Percentiles rank a stretch among this genome's conserved stretches.
Conservation (phyloP, 306 rosid species). For the Purshia tridentata region DNA sequence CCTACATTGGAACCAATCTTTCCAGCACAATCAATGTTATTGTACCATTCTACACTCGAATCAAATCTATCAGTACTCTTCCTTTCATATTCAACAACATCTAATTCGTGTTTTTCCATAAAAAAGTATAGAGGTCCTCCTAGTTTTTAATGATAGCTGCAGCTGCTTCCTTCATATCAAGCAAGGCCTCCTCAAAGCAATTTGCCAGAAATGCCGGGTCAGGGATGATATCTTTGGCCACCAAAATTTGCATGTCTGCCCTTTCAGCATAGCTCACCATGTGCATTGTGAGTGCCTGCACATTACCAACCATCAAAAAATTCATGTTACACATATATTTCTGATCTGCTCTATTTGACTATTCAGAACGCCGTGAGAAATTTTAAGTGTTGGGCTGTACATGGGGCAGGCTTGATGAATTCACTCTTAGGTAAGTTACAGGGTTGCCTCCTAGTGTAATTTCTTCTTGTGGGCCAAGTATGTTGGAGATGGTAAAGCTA, state of each 20-base stretch:
- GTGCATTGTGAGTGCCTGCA: conserved; percentile 76
- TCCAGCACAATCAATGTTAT: neutral
- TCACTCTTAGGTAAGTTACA: conserved; percentile 62
- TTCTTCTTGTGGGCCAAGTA: conserved; percentile 83
- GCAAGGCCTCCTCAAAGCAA: conserved; percentile 83
- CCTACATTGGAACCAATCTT: neutral
- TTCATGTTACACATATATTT: neutral
- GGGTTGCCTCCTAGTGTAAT: conserved; percentile 69
- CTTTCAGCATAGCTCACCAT: conserved; percentile 88
- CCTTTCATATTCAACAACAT: neutral
- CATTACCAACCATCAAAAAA: conserved; percentile 27
- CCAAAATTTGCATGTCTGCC: conserved; percentile 90
- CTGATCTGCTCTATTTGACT: neutral
- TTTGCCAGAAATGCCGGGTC: conserved; percentile 80
- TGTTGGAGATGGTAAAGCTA: conserved; percentile 73
- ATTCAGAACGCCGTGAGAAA: neutral
- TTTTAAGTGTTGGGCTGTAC: conserved; percentile 31
- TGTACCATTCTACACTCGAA: neutral
- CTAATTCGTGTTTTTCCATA: neutral
- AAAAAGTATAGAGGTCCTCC: neutral
- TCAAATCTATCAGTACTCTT: neutral
- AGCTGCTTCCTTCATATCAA: conserved; percentile 67
- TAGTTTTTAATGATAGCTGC: conserved; percentile 10
- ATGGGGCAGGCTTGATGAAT: conserved; percentile 72
- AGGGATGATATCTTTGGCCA: conserved; percentile 83